A percentile compares a stretch with the other conserved stretches of the same genome.
Conservation (phyloP, 495 filamentous ascomycete species). For the Xylaria venustula region DNA sequence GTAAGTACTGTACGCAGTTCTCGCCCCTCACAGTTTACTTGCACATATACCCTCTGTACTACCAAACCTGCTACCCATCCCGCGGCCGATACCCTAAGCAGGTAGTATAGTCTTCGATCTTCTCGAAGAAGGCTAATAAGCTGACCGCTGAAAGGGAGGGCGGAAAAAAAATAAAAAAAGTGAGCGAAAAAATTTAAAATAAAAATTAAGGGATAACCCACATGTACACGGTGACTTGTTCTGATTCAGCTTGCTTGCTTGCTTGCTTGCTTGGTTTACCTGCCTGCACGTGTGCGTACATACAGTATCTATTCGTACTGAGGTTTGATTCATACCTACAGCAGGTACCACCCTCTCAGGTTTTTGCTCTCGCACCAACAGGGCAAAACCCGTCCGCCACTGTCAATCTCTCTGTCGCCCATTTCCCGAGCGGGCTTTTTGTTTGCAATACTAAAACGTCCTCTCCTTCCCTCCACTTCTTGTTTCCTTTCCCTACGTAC, state of each 20-base stretch:
- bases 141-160: constrained; percentile 5
- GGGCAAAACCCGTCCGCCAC: constrained; percentile 8
- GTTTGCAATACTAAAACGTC: background rate
- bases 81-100: too few relatives aligned
- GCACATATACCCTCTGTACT: too few relatives aligned
- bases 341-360: background rate
- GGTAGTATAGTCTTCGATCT: too few relatives aligned
- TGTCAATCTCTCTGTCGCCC: background rate
- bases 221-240: background rate
- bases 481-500: background rate
- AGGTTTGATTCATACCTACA: constrained; percentile 1
- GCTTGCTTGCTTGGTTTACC: too few relatives aligned
- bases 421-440: constrained; percentile 9
- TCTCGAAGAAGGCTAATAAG: background rate
- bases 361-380: constrained; percentile 13
- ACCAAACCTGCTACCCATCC: too few relatives aligned
- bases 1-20: too few relatives aligned
- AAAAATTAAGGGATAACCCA: background rate
- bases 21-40: too few relatives aligned
- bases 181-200: background rate
- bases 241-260: background rate
- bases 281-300: too few relatives aligned
- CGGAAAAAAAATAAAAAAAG: background rate
- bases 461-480: background rate
- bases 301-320: background rate